Evolutionary conservation across 164 flowering plant species (phyloP), one percentile per base, ranked within the genome.

Genomic region (Dillenia turbinata): DNA sequence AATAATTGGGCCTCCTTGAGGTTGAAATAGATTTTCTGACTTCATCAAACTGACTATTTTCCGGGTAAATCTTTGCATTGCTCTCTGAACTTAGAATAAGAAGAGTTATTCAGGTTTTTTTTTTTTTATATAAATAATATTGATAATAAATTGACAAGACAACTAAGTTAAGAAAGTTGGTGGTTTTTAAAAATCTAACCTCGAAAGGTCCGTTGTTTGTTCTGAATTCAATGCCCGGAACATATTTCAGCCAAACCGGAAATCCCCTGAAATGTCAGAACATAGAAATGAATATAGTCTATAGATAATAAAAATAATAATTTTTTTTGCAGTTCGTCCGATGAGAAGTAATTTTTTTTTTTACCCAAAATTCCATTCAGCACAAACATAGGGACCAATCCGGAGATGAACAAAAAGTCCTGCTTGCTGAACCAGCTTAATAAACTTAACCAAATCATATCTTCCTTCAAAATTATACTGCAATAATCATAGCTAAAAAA

Each of bases 291-390:
- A 33, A 33, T 33, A 33, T n/a, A n/a, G n/a, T n/a, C n/a, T n/a
- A n/a, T 33, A 33, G 40, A 33, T 33, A 33, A 33, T 33, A 33
- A 33, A 33, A 4, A 33, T 4, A 33, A 33, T 4, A 0, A 5
- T 0, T 4, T 33, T 33, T 33, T 33, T 6, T n/a, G n/a, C 40
- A 4, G 40, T 33, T 33, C 6, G 40, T 33, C 7, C 5, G 6
- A 33, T 5, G 40, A 33, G 40, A 49, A 67, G 54, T 62, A 47
- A 12, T n/a, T 17, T 17, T 26, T 44, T 22, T 40, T 49, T 15
- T 26, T 54, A 89, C 96, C 96, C 92, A 66, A 87, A 89, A 61
- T 87, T 89, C 96, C 96, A 89, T 78, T 89, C 96, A 17, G 85
- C 96, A 61, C 96, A 88, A 55, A 83, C 75, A 67, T 86, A 88